Percentiles rank a stretch among this genome's conserved stretches.
These are phyloP conservation scores for Bauhinia variegata DNA, from an alignment of 306 rosid species.

Conservation along the genomic window DNA sequence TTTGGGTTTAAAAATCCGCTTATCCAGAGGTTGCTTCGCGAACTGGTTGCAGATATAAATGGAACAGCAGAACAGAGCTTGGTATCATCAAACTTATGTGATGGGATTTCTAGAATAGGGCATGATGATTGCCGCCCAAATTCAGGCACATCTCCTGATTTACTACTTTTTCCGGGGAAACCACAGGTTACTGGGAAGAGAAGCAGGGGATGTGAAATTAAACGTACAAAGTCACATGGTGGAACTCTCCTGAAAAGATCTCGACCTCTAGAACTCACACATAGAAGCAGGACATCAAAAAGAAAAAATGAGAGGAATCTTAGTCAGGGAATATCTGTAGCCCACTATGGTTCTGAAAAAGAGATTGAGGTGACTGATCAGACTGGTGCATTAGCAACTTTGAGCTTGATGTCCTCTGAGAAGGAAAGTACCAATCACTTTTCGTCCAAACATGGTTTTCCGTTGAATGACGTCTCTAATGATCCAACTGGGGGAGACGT, in stretches of 20 bases:
- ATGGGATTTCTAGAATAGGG: slow-evolving; percentile 42
- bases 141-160: slow-evolving; percentile 44
- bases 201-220: slow-evolving; percentile 51
- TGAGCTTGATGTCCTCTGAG: slow-evolving; percentile 30
- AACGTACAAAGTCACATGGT: slow-evolving; percentile 35
- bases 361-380: slow-evolving; percentile 27
- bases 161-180: slow-evolving; percentile 40
- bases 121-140: slow-evolving; percentile 34
- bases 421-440: slow-evolving; percentile 39
- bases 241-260: slow-evolving; percentile 42
- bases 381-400: slow-evolving; percentile 29
- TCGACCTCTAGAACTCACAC: slow-evolving; percentile 43
- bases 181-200: slow-evolving; percentile 59
- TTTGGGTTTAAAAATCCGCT: slow-evolving; percentile 84
- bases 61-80: slow-evolving; percentile 54
- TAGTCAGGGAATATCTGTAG: slow-evolving; percentile 33
- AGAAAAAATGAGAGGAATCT: slow-evolving; percentile 39
- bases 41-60: slow-evolving; percentile 65
- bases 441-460: slow-evolving; percentile 43
- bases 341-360: slow-evolving; percentile 36
- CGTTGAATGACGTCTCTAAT: slow-evolving; percentile 38
- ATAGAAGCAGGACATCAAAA: slow-evolving; percentile 38
- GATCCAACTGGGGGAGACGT: slow-evolving; percentile 37
- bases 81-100: slow-evolving; percentile 42
- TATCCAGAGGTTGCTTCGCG: slow-evolving; percentile 77